Evolutionary conservation across 148 eudicot genomes (phyloP), one percentile per base, ranked within the genome.

Genomic region (Rhododendron griersonianum): DNA sequence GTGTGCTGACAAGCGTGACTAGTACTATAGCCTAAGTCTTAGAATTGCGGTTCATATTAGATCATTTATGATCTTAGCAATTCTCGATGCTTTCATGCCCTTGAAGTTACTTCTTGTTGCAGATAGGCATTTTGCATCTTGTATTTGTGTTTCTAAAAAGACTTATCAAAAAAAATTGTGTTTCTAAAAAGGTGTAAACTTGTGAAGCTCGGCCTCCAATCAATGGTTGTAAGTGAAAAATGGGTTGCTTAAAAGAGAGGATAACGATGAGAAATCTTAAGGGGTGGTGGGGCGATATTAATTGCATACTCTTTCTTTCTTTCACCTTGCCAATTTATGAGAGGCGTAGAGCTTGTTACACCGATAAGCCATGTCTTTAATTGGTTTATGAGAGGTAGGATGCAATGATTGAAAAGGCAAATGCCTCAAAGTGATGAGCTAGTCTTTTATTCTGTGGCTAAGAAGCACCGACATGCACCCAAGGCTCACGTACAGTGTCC

Each of bases 381-480:
- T 67, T 67, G 39, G 78, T 67, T 67, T 83, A 83, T 67, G 77
- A 83, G 18, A 83, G 67, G 59, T n/a, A 59, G 85, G 39, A 83
- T 6, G 16, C 78, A 1, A 83, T 83, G 37, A 45, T 83, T 8
- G 78, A 83, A 33, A 44, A 83, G 51, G 75, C 7, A 7, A 41
- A 41, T 41, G 73, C 73, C 33, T 23, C 33, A 25, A 25, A 25
- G 8, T 67, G 25, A 71, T 25, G 76, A 71, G 37, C 37, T 30
- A 71, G 37, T 71, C 37, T 13, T 71, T 71, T 30, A 28, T 30
- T 30, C 14, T 25, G 25, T 63, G 69, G 69, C 51, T 48, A 48
- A 48, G 51, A 48, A 48, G 51, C 51, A 48, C 51, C 13, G 3
- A 48, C 51, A 1, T 48, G 51, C 51, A 48, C 51, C 51, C 51